These are phyloP conservation scores for Mucuna pruriens DNA, from an alignment of 306 rosid species.

Conservation along the genomic window DNA sequence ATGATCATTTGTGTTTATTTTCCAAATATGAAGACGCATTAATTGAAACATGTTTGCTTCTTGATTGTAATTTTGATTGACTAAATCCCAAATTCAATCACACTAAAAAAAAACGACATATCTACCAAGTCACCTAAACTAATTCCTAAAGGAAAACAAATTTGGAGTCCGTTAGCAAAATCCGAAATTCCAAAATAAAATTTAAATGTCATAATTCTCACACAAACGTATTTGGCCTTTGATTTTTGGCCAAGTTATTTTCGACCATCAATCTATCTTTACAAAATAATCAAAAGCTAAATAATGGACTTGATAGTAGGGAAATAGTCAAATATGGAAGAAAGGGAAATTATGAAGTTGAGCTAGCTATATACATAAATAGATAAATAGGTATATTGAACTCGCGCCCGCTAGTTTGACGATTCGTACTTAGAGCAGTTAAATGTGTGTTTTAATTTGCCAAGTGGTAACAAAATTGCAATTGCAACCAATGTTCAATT, in stretches of 20 bases:
- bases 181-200: no score
- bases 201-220: no score
- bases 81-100: no score
- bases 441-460: not conserved
- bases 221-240: no score
- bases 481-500: constrained; percentile 32
- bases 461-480: not conserved
- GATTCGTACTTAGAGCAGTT: not conserved
- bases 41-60: no score
- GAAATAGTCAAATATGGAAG: not conserved
- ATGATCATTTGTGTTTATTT: no score
- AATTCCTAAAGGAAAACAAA: not conserved
- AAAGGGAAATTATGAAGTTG: not conserved
- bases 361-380: not conserved
- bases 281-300: not conserved
- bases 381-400: no score
- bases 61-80: not conserved
- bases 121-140: no score
- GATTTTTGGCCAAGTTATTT: no score
- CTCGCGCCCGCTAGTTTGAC: not conserved
- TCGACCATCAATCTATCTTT: not conserved
- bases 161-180: not conserved
- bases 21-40: no score
- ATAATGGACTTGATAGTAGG: not conserved
- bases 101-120: no score